phyloP scores from a whole-genome alignment of 345 rosid genomes.

The Geranium rotundifolium region DNA sequence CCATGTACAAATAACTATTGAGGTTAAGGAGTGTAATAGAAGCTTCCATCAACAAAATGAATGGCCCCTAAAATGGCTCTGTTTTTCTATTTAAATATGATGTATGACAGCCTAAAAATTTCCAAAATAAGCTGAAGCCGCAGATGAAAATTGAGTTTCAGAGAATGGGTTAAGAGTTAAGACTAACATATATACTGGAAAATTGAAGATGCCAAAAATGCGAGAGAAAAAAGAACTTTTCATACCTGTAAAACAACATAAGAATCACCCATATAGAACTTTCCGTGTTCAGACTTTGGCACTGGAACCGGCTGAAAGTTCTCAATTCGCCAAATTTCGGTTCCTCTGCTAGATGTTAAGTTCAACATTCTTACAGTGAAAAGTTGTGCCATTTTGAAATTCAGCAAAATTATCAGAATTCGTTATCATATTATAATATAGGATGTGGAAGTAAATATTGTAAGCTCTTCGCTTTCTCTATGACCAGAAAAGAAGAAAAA shows the following conservation, averaged over 20 bases:
- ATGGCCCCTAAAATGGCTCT: too few relatives aligned
- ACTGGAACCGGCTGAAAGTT: slow-evolving; percentile 78
- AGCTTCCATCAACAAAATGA: too few relatives aligned
- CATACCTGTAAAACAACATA: slow-evolving; percentile 87
- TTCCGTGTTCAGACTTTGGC: slow-evolving; percentile 84
- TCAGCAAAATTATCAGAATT: background rate
- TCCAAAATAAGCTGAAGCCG: too few relatives aligned
- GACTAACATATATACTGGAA: too few relatives aligned
- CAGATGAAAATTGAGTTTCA: background rate
- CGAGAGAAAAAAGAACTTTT: background rate
- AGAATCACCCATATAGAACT: slow-evolving; percentile 87
- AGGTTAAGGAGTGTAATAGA: too few relatives aligned
- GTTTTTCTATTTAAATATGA: too few relatives aligned
- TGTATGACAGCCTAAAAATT: too few relatives aligned
- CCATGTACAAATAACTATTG: too few relatives aligned
- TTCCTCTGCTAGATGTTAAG: slow-evolving; percentile 74
- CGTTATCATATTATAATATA: too few relatives aligned
- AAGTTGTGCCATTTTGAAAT: slow-evolving; percentile 1
- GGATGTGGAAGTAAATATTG: too few relatives aligned
- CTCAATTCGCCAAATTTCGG: slow-evolving; percentile 97
- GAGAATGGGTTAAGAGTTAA: background rate
- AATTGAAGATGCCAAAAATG: background rate
- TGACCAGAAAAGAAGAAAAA: too few relatives aligned
- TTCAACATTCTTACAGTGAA: slow-evolving; percentile 22
- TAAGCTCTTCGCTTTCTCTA: too few relatives aligned